Percentiles rank a stretch among this genome's conserved stretches.
These are phyloP conservation scores for Malassezia psittaci DNA, from an alignment of 1,284 basidiomycete genomes.

Conservation along the genomic window DNA sequence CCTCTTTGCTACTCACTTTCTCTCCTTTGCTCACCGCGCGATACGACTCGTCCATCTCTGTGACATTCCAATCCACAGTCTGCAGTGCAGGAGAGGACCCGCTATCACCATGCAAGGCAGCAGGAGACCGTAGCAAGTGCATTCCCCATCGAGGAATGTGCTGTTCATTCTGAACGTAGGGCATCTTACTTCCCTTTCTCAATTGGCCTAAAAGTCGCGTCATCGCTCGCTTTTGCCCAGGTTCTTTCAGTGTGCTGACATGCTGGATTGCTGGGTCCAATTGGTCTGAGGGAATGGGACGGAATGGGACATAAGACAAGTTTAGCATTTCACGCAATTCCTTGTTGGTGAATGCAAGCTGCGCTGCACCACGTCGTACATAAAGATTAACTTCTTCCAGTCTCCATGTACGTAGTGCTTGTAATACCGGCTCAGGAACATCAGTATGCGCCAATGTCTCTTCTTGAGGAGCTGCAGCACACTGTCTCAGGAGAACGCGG, in stretches of 20 bases:
- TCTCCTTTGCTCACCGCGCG: constrained; percentile 52
- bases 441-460: constrained; percentile 64
- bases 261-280: constrained; percentile 46
- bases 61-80: constrained; percentile 30
- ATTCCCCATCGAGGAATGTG: constrained; percentile 30
- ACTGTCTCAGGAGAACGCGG: constrained; percentile 64
- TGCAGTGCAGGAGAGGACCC: constrained; percentile 9
- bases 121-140: constrained; percentile 34
- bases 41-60: constrained; percentile 14
- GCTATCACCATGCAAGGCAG: constrained; percentile 19
- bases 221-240: constrained; percentile 44
- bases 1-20: constrained; percentile 56
- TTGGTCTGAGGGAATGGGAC: constrained; percentile 44
- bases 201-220: constrained; percentile 57
- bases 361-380: constrained; percentile 73
- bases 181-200: constrained; percentile 57
- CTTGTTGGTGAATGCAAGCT: constrained; percentile 87
- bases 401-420: constrained; percentile 57
- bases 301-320: constrained; percentile 62
- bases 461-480: constrained; percentile 43
- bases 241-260: constrained; percentile 25
- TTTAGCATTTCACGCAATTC: constrained; percentile 83
- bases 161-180: not conserved
- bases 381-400: constrained; percentile 73
- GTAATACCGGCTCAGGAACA: constrained; percentile 66